phyloP scores from a whole-genome alignment of 805 yeast genomes.

The Zygoascus ofunaensis region DNA sequence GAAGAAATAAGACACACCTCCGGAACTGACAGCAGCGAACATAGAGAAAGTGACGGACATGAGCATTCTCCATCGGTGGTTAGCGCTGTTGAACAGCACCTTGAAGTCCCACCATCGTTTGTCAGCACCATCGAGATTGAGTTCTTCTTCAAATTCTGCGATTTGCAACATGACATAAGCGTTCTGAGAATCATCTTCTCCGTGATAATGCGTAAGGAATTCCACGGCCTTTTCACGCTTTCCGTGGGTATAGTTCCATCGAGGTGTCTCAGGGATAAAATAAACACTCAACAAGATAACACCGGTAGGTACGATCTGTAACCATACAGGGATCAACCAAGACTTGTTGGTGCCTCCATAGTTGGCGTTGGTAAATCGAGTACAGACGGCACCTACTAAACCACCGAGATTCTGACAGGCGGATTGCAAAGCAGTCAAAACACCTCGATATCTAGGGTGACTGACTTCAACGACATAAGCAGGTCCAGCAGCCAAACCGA shows the following conservation, averaged over 20 bases:
- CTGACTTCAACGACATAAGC: conserved; percentile 14
- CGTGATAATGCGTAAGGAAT: conserved; percentile 10
- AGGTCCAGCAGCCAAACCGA: conserved; percentile 13
- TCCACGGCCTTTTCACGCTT: conserved; percentile 8
- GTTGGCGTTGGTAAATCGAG: conserved; percentile 7
- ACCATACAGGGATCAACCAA: conserved; percentile 15
- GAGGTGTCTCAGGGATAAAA: conserved; percentile 10
- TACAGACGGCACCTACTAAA: conserved; percentile 11
- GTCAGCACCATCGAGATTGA: conserved; percentile 11
- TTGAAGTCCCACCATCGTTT: conserved; percentile 14
- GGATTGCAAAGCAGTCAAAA: conserved; percentile 12
- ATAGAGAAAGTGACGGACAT: conserved; percentile 7
- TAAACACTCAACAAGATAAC: conserved; percentile 6
- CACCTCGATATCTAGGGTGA: conserved; percentile 16
- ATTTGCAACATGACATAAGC: conserved; percentile 10
- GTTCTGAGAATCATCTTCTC: conserved; percentile 7
- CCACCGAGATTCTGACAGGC: conserved; percentile 15
- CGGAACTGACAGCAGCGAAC: conserved; percentile 6
- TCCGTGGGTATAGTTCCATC: conserved; percentile 14
- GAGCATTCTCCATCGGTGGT: conserved; percentile 10
- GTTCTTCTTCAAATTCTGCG: conserved; percentile 10
- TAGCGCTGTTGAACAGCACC: conserved; percentile 6
- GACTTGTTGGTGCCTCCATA: conserved; percentile 4
- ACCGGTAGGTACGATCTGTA: conserved; percentile 11
- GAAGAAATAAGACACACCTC: conserved; percentile 7